Evolutionary conservation across 768 basidiomycete species (phyloP).

Genomic region (Russula compacta): DNA sequence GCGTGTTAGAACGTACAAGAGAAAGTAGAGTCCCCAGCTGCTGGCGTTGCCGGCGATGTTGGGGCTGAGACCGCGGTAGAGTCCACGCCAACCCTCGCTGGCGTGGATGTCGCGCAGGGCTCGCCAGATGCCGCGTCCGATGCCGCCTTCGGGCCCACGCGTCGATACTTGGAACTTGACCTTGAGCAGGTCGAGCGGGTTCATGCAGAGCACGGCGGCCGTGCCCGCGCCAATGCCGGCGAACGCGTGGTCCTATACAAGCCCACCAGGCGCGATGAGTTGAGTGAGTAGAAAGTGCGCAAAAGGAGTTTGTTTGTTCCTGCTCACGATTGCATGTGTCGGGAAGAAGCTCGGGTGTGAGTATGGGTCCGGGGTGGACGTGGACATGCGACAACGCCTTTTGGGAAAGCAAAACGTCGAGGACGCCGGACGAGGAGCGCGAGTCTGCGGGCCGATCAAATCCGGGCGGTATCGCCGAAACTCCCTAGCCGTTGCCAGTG

Average conservation of each 20-base stretch:
- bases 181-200: constrained; percentile 94
- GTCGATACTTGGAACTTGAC: constrained; percentile 88
- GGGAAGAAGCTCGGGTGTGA: constrained; percentile 22
- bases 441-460: too few species aligned
- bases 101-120: constrained; percentile 66
- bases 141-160: constrained; percentile 44
- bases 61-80: constrained; percentile 84
- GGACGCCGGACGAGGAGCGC: too few species aligned
- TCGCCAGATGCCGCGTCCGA: constrained; percentile 68
- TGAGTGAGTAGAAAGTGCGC: neutral
- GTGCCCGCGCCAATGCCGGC: constrained; percentile 92
- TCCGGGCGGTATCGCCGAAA: too few species aligned
- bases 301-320: neutral
- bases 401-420: too few species aligned
- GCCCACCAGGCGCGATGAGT: neutral
- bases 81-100: constrained; percentile 69
- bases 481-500: too few species aligned
- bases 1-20: constrained; percentile 60
- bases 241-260: constrained; percentile 79
- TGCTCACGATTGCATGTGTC: constrained; percentile 26
- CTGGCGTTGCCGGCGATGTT: constrained; percentile 93
- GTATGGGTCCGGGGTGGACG: constrained; percentile 5
- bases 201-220: constrained; percentile 90
- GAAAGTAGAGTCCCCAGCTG: constrained; percentile 97
- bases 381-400: neutral